phyloP scores from a whole-genome alignment of 768 basidiomycete species.

The Serpula lacrymans region DNA sequence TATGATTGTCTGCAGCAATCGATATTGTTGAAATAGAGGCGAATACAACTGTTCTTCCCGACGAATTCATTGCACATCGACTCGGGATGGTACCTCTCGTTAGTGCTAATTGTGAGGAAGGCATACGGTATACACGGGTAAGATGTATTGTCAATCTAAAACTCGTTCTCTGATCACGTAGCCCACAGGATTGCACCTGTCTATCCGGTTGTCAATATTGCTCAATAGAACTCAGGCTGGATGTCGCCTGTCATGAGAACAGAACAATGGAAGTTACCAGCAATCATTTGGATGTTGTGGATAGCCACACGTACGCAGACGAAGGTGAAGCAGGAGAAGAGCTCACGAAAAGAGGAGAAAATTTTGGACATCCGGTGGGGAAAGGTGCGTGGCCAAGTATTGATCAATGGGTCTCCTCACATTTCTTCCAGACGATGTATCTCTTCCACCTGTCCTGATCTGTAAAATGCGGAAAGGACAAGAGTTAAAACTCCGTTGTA shows the following conservation, averaged over 20 bases:
- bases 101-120: conserved; percentile 86
- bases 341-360: conserved; percentile 65
- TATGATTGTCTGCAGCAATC: conserved; percentile 59
- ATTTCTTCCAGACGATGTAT: conserved; percentile 50
- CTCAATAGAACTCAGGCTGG: conserved; percentile 76
- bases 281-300: conserved; percentile 72
- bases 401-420: background rate
- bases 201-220: conserved; percentile 81
- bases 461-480: conserved; percentile 94
- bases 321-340: conserved; percentile 62
- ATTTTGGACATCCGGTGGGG: conserved; percentile 82
- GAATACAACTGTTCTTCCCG: conserved; percentile 91
- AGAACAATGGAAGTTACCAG: conserved; percentile 85
- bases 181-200: conserved; percentile 85
- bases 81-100: conserved; percentile 91
- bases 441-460: conserved; percentile 69
- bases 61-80: conserved; percentile 96
- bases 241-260: conserved; percentile 69
- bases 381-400: conserved; percentile 52
- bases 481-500: conserved; percentile 79
- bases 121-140: conserved; percentile 75
- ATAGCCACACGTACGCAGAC: conserved; percentile 30
- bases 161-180: background rate
- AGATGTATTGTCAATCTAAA: background rate
- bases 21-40: conserved; percentile 92